Evolutionary conservation across 2,329 filamentous ascomycete genomes (phyloP), one percentile per base, ranked within the genome.

Genomic region (Apiospora phragmitis): DNA sequence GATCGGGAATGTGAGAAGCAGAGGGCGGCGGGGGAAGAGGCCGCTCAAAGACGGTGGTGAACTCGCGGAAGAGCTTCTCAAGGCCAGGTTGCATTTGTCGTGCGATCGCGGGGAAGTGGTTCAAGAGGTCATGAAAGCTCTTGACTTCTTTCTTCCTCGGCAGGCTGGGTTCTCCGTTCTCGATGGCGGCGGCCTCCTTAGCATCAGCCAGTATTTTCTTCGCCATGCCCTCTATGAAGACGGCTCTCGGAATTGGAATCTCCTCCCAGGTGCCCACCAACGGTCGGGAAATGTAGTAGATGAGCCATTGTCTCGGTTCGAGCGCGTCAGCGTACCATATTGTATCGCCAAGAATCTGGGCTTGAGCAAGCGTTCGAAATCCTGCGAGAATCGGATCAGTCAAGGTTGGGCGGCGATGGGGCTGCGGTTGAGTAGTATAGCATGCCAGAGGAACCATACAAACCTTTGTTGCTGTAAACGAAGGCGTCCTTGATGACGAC

Each of bases 401-500:
- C 55, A 62, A 32, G 55, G 11, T 24, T n/a, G 21, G 29, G 55
- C 55, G 55, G 21, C 32, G 32, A 38, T 21, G 29, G 32, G 18
- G 55, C 29, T n/a, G 38, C 18, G 29, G 11, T 24, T 18, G 55
- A 12, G 21, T n/a, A 38, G 55, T 11, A 9, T 18, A n/a, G 55
- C 32, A 4, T n/a, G 55, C 55, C 55, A 38, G 29, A n/a, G 12
- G 18, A 29, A n/a, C 32, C 32, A 62, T 62, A 62, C 83, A 67
- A 81, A 94, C 95, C 96, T 87, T 99, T 99, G 79, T 98, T 98
- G 80, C 93, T 98, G 83, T 97, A 99, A 51, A 98, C 89, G 76
- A 92, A 92, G 35, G 92, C 90, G 82, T 99, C 96, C 82, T 98
- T 98, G 74, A 99, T 91, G 62, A 99, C 93, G 71, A 99, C 92